Base-by-base conservation (phyloP, 139 green algal species). In the Pleodorina starrii region DNA sequence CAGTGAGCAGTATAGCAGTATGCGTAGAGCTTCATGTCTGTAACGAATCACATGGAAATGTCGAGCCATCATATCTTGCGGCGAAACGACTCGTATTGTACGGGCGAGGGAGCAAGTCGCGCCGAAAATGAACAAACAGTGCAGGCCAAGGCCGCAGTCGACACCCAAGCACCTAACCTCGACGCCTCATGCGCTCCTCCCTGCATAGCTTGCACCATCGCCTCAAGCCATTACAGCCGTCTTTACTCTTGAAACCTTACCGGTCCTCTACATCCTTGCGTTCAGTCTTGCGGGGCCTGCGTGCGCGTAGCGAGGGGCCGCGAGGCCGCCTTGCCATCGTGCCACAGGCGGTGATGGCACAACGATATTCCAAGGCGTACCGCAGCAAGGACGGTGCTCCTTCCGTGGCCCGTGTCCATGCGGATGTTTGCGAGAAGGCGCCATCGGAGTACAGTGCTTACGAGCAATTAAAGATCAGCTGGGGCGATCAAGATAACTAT, bases 401-500 rank as follows among this genome's bases (percentile, higher is more conserved):
- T 1, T 77, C 44, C 2, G 50, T 74, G 36, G 87, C 87, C 0
- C 79, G 78, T 10, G 89, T 92, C 7, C 77, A 92, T 78, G 25
- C 83, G 21, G 89, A 92, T 68, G 75, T 90, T 5, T 90, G 87
- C 43, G 82, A 82, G 46, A 75, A 74, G 25, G 54, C 81, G 2
- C 89, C 89, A 3, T 25, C 44, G 21, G 89, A 92, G 1, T 92
- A 92, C 76, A 80, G 81, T 35, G 97, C 99, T 90, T 99, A 99
- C 78, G 98, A 99, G 86, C 91, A 91, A 32, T 89, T 87, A 63
- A 75, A 77, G 46, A 76, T 91, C 29, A 75, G 48, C 9, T 92
- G 89, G 89, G 89, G 74, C 5, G 83, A 87, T 27, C 83, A 90
- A 80, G 87, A 99, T 80, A 95, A 99, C 86, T 99, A 99, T 84